Evolutionary conservation across 2,329 filamentous ascomycete genomes (phyloP), one percentile per base, ranked within the genome.

Genomic region (Phialocephala subalpina): DNA sequence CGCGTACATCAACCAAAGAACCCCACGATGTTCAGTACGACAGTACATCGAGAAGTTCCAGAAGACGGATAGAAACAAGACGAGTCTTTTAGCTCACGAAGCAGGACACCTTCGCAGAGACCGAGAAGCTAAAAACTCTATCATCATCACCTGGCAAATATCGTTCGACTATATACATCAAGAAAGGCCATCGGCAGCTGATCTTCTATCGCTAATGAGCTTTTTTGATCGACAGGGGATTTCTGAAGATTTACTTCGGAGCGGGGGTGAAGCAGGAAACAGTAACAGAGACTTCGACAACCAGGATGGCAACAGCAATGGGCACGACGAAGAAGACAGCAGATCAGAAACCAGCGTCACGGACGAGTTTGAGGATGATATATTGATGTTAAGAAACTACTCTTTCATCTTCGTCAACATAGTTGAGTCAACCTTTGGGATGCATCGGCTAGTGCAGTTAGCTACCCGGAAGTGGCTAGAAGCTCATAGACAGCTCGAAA

Each of bases 201-300:
- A n/a, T n/a, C n/a, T n/a, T n/a, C n/a, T 84, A 0, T 80, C 79
- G 0, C 73, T 84, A 2, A 79, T 84, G 78, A 82, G 81, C 73
- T 80, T 81, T 64, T 84, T 80, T 65, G 75, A 83, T 55, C 71
- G 73, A 18, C 77, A 82, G 66, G 78, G 74, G 2, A 81, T 83
- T 25, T 77, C 78, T 0, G 73, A 76, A 33, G 67, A 29, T 9
- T 58, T 79, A 16, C 60, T 82, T 22, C 59, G 45, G 33, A 42
- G 27, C 63, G 36, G 16, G 67, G 33, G 9, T 18, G 57, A 64
- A 9, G 52, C 12, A 20, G 33, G 12, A 35, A n/a, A n/a, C n/a
- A 29, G n/a, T 35, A 22, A 60, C 2, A 25, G 25, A 22, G 29
- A 25, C 49, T 29, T 4, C n/a, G 25, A 14, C 3, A 60, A 49